Evolutionary conservation across 768 basidiomycete genomes (phyloP).

Genomic region (Lyophyllum atratum): DNA sequence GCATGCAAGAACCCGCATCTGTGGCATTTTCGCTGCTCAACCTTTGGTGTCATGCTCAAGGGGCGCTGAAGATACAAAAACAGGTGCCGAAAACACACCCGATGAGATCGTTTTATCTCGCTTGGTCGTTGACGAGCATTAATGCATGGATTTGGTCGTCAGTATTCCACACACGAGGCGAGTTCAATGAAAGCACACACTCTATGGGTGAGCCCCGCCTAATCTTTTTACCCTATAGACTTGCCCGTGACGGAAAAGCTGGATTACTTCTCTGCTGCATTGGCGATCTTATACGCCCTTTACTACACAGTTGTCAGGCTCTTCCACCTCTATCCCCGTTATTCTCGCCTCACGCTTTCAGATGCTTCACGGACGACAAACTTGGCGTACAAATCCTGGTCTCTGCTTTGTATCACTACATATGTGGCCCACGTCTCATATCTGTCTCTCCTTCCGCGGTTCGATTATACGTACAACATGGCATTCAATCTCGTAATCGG

Average conservation of each 20-base stretch:
- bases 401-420: constrained; percentile 50
- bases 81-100: constrained; percentile 59
- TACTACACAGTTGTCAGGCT: constrained; percentile 78
- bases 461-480: constrained; percentile 96
- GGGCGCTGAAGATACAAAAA: constrained; percentile 48
- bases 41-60: constrained; percentile 70
- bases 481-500: constrained; percentile 79
- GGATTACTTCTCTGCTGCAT: constrained; percentile 94
- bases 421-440: constrained; percentile 80
- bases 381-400: constrained; percentile 38
- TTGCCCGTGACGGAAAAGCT: constrained; percentile 80
- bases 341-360: constrained; percentile 28
- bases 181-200: constrained; percentile 22
- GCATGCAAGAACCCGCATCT: constrained; percentile 93
- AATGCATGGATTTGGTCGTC: constrained; percentile 94
- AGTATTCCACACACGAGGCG: constrained; percentile 92
- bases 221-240: constrained; percentile 49
- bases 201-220: background rate
- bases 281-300: constrained; percentile 79
- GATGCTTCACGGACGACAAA: constrained; percentile 18
- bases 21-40: constrained; percentile 91
- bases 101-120: constrained; percentile 66
- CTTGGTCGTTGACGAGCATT: constrained; percentile 70
- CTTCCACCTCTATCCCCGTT: constrained; percentile 66
- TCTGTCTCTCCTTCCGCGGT: constrained; percentile 71